These are phyloP conservation scores for Flaveria ramosissima DNA, from an alignment of 129 eudicot species.

Conservation along the genomic window DNA sequence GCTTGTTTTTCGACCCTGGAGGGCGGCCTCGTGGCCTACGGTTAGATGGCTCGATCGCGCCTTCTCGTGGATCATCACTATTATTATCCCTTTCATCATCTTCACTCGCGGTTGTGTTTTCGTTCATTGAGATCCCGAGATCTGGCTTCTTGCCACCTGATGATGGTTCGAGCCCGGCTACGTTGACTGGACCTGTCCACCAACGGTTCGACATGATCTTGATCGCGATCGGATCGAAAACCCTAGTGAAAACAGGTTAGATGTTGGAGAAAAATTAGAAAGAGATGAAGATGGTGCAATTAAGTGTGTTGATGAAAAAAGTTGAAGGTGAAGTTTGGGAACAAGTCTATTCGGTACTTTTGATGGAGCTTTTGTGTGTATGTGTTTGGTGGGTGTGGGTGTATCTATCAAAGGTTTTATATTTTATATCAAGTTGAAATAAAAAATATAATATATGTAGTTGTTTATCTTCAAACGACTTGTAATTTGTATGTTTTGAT, in stretches of 20 bases:
- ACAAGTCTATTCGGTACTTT: constrained; percentile 20
- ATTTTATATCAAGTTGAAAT: constrained; percentile 25
- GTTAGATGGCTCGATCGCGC: constrained; percentile 46
- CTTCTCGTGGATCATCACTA: constrained; percentile 64
- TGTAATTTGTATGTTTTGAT: constrained; percentile 11
- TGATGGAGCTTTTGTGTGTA: constrained; percentile 26
- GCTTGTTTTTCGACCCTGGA: constrained; percentile 56
- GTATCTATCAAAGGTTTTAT: constrained; percentile 38
- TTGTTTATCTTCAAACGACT: constrained; percentile 11
- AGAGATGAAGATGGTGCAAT: background rate
- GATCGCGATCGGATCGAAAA: constrained; percentile 1
- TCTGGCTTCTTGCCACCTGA: constrained; percentile 51
- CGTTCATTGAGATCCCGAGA: constrained; percentile 60
- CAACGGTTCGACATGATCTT: constrained; percentile 67
- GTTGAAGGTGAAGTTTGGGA: constrained; percentile 17
- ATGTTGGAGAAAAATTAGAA: background rate
- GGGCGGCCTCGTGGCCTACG: constrained; percentile 53
- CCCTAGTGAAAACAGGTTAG: constrained; percentile 9
- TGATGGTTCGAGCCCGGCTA: constrained; percentile 48
- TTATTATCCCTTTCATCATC: constrained; percentile 48
- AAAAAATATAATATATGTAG: background rate
- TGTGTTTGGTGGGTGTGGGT: constrained; percentile 37
- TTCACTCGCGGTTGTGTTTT: constrained; percentile 36
- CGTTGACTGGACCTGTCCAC: constrained; percentile 66
- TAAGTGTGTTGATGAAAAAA: background rate